Evolutionary conservation across 176 grass and related monocot genomes (phyloP), one percentile per base, ranked within the genome.

Genomic region (Ensete ventricosum): DNA sequence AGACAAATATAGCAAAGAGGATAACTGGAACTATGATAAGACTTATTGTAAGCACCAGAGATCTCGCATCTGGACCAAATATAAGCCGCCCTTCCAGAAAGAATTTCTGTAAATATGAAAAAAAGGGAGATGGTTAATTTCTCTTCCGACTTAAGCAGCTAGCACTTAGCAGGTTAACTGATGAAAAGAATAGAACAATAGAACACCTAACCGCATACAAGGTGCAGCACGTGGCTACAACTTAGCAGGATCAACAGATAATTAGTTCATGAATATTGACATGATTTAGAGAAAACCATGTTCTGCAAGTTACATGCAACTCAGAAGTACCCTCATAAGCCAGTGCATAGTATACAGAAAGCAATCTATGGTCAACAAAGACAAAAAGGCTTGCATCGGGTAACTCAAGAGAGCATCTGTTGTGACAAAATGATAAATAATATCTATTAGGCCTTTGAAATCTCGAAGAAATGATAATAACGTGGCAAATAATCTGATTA

Each of bases 1-100:
- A 91, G 73, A 98, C 83, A 83, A 91, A 85, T 54, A 76, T 66
- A 6, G 75, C 69, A 59, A 98, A 98, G 7, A 93, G 80, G 24
- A 82, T 81, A 19, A 93, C 81, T 54, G 94, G 94, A 64, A 79
- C 82, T 64, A 84, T 79, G 71, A 93, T 90, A 70, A 98, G 90
- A 73, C 69, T 81, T 74, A 98, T 72, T 52, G 94, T 93, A 22
- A 93, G 86, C 70, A 82, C 64, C 70, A 98, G 84, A 77, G 94
- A 98, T 74, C 81, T 88, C 25, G 81, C 88, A 83, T 98, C 94
- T 23, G 90, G 94, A 53, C 94, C 94, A 81, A 98, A 93, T 85
- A 98, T 85, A 70, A 92, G 75, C 73, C 94, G 79, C 2, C 90
- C 93, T 49, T 90, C 93, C 4, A 87, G 79, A 34, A 85, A 82